Percentiles rank a stretch among this genome's conserved stretches.
Conservation (phyloP, 176 grass and related monocot species). For the Oryza glaberrima region DNA sequence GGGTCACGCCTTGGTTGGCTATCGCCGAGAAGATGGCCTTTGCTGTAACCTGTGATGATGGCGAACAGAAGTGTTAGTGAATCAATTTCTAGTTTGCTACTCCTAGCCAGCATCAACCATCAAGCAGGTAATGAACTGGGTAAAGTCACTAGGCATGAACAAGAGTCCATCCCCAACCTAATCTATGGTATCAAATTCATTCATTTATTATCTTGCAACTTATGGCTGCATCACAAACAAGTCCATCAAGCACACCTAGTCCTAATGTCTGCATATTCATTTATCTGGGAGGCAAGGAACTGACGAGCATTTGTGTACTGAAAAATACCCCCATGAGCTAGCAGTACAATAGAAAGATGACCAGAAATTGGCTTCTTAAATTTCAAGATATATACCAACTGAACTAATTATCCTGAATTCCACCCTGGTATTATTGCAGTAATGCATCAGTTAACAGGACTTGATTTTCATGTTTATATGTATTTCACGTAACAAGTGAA, state of each 20-base stretch:
- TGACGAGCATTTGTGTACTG: neutral
- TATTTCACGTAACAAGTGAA: neutral
- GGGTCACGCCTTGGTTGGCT: slow-evolving; percentile 79
- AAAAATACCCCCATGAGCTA: too few species aligned
- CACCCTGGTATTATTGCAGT: neutral
- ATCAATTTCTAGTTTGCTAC: neutral
- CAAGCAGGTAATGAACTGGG: neutral
- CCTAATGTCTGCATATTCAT: neutral
- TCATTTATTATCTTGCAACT: slow-evolving; percentile 3
- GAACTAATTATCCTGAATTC: neutral
- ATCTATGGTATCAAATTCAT: slow-evolving; percentile 7
- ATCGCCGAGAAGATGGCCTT: slow-evolving; percentile 90
- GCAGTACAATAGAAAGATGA: too few species aligned
- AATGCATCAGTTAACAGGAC: neutral
- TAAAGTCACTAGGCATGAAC: neutral
- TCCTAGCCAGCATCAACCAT: neutral
- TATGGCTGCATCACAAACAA: slow-evolving; percentile 10
- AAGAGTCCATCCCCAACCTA: neutral
- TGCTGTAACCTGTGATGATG: slow-evolving; percentile 67
- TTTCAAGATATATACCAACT: neutral
- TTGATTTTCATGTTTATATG: neutral
- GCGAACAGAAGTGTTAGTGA: neutral
- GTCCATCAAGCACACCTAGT: neutral
- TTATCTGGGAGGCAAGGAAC: neutral
- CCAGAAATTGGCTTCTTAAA: neutral